Base-by-base conservation (phyloP, 805 yeast species). In the Wickerhamomyces chaumierensis region DNA sequence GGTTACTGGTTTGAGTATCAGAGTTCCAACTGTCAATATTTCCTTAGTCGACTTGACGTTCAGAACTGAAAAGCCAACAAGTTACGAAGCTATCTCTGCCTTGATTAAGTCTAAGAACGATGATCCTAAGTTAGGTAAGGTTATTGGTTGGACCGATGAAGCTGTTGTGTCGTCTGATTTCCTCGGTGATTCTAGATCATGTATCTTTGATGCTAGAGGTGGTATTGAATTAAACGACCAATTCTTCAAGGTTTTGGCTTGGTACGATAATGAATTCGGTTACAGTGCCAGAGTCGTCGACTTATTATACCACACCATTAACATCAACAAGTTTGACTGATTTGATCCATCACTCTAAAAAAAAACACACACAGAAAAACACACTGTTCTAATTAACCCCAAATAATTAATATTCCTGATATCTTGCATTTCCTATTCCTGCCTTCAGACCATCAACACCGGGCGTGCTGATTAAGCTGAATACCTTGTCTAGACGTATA, bases 11-110 rank as follows among this genome's bases (percentile, higher is more conserved):
- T 73, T 85, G 78, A 78, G 95, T 47, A 71, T 86, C 69, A 82
- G 95, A 71, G 95, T 86, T 47, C 95, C 95, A 65, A 86, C 95
- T 61, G 76, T 76, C 51, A 94, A 86, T 62, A 94, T 86, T 45
- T 86, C 95, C 46, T 92, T 86, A 58, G 95, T 86, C 57, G 95
- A 86, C 65, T 71, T 86, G 67, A 86, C 95, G 48, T 86, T 78
- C 61, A 81, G 83, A 66, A 73, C 84, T 61, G 72, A 68, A 68
- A 84, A 71, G 63, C 69, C 75, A 52, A 73, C 94, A 49, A 68
- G 90, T 48, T 83, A 82, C 69, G 94, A 78, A 53, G 87, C 81
- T 66, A 85, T 86, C 69, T 73, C 80, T 63, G 74, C 71, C 43
- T 81, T 78, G 58, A 56, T 84, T 61, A 76, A 82, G 77, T 11